phyloP scores from a whole-genome alignment of 2,329 filamentous ascomycete genomes.

The Cordyceps cateniannulata region DNA sequence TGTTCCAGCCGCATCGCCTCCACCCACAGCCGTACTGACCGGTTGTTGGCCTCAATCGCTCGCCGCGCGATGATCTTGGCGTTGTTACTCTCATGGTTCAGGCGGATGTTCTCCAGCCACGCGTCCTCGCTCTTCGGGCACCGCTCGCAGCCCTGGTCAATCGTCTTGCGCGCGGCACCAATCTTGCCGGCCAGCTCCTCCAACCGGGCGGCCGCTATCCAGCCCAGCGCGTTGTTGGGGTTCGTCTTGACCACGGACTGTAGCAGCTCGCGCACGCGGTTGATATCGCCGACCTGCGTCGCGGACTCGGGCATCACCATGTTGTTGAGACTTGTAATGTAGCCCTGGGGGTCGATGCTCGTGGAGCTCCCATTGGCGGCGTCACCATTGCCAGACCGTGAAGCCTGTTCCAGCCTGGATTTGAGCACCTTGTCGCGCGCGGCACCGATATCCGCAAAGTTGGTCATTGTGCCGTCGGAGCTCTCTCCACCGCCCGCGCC shows the following conservation, averaged over 20 bases:
- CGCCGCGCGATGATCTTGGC: conserved; percentile 93
- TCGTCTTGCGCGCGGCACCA: conserved; percentile 80
- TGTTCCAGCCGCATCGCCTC: conserved; percentile 91
- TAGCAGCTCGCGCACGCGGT: conserved; percentile 84
- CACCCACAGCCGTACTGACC: conserved; percentile 85
- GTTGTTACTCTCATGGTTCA: conserved; percentile 80
- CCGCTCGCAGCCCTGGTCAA: conserved; percentile 79
- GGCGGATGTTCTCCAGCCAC: conserved; percentile 91
- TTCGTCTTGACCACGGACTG: conserved; percentile 98
- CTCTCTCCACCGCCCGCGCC: conserved; percentile 27
- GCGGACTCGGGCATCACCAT: conserved; percentile 73
- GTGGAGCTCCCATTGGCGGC: conserved; percentile 73
- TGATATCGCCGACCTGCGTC: conserved; percentile 87
- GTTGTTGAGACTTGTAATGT: conserved; percentile 84
- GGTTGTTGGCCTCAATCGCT: conserved; percentile 85
- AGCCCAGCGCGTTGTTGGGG: conserved; percentile 86
- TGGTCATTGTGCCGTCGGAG: conserved; percentile 88
- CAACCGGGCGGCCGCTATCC: conserved; percentile 88
- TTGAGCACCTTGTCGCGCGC: conserved; percentile 93
- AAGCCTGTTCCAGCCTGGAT: conserved; percentile 87
- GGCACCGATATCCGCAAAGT: conserved; percentile 95
- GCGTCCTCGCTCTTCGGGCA: conserved; percentile 93
- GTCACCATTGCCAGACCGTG: conserved; percentile 56
- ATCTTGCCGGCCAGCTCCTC: conserved; percentile 91
- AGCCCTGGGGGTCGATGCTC: conserved; percentile 90